Base-by-base conservation (phyloP, 2,329 filamentous ascomycete genomes). In the Phialemonium atrogriseum region DNA sequence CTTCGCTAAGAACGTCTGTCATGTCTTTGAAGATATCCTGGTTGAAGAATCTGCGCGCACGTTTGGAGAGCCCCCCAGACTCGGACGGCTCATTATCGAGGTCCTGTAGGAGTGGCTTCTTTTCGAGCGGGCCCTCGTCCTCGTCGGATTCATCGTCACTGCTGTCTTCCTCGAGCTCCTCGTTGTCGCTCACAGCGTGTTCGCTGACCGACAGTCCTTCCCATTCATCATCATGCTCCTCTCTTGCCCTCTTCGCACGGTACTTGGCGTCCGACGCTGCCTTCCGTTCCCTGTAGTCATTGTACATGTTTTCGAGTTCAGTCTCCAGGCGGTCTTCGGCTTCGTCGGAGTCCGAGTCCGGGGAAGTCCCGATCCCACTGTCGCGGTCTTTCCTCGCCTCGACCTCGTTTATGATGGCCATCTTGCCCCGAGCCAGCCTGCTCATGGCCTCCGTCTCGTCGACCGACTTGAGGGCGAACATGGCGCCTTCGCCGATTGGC, bases 11-110 rank as follows among this genome's bases (percentile, higher is more conserved):
- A 13, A 81, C 56, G 0, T 75, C 83, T 14, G 77, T 75, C 33
- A 96, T 77, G 23, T 78, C 84, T 44, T 88, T 79, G 66, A 98
- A 98, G 24, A 98, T 81, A 44, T 95, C 88, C 52, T 95, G 89
- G 46, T 84, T 82, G 55, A 98, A 98, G 62, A 98, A 98, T 38
- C 81, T 73, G 8, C 80, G 74, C 7, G 91, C 91, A 41, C 86
- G 76, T 54, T 80, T 88, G 3, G 87, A 94, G n/a, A 96, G 66
- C 9, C 73, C 78, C 17, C 64, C 64, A 7, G 60, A 56, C 10
- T 67, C 64, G 22, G 62, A 59, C 5, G 58, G 59, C 7, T 66
- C 60, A 33, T 61, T 62, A 42, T 78, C 68, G 16, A 88, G 63
- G 38, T 82, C 77, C 2, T 74, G 79, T 27, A 82, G 57, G 5